Base-by-base conservation (phyloP, 208 protist species). In the Trypanosoma avium region DNA sequence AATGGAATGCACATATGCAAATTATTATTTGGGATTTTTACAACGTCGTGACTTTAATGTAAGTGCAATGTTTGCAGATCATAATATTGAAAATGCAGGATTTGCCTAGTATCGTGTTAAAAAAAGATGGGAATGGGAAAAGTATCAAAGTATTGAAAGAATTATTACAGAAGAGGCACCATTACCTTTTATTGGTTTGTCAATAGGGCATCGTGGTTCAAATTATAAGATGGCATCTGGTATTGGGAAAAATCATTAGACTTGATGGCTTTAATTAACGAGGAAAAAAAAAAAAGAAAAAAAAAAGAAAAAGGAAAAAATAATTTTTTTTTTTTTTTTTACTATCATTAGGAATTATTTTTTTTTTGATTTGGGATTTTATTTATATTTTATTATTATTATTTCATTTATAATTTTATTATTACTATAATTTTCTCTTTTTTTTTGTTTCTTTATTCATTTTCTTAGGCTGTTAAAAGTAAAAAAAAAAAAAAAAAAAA, bases 11-110 rank as follows among this genome's bases (percentile, higher is more conserved):
- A 61, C 83, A 24, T 92, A 93, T 49, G 72, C 89, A 8, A 95
- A 95, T 61, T 95, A 95, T 70, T 93, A 95, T 60, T 69, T 95
- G 2, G 80, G 82, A 33, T 95, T 93, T 36, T 57, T 95, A 42
- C 86, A 95, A 75, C 78, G 84, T 0, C 77, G 79, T 29, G 77
- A 92, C 55, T 93, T 89, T 61, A 90, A 95, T 61, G 89, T 95
- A 42, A 93, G 89, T 63, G 86, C 86, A 21, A 87, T 92, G 86
- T 93, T 93, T 56, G 86, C 86, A 9, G 89, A 95, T 61, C 75
- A 92, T 69, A 90, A 92, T 60, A 88, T 93, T 72, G 83, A 95
- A 61, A 93, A 91, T 67, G 75, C 80, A 2, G 85, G 85, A 22
- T 93, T 92, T 45, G 60, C 61, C 54, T 95, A 86, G 86, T 95